Percentiles rank a stretch among this genome's conserved stretches.
phyloP scores from a whole-genome alignment of 805 yeast species.

The Blastobotrys mokoenaii region DNA sequence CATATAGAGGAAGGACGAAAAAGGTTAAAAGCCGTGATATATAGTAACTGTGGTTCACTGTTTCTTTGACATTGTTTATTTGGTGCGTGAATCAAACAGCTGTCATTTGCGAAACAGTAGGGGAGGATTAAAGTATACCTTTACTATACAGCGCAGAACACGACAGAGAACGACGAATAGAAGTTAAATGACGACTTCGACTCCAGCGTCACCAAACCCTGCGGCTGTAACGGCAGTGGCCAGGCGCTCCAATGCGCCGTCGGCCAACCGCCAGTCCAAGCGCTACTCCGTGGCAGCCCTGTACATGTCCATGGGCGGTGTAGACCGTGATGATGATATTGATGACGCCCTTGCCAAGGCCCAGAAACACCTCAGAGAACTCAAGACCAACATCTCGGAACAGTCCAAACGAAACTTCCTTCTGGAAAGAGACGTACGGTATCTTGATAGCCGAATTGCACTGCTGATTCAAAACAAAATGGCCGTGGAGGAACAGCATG shows the following conservation, averaged over 20 bases:
- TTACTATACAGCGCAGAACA: too few relatives aligned
- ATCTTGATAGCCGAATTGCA: constrained; percentile 32
- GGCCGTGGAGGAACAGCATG: constrained; percentile 30
- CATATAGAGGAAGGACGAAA: too few relatives aligned
- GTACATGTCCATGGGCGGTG: constrained; percentile 29
- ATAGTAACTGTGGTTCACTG: too few relatives aligned
- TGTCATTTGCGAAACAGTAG: too few relatives aligned
- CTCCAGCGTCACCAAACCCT: too few relatives aligned
- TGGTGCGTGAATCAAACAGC: too few relatives aligned
- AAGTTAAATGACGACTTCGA: too few relatives aligned
- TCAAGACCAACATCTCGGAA: constrained; percentile 29
- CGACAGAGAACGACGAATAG: too few relatives aligned
- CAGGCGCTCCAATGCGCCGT: constrained; percentile 5
- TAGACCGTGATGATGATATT: constrained; percentile 28
- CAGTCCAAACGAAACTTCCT: constrained; percentile 30
- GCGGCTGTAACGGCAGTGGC: not conserved
- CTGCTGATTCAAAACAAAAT: constrained; percentile 32
- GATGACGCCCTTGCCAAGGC: constrained; percentile 29
- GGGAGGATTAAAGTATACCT: too few relatives aligned
- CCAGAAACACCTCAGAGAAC: constrained; percentile 25
- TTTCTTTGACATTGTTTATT: too few relatives aligned
- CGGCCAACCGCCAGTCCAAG: constrained; percentile 24
- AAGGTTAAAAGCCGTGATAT: too few relatives aligned
- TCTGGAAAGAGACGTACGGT: constrained; percentile 32
- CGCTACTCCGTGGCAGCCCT: constrained; percentile 30